Evolutionary conservation across 202 grass and related monocot species (phyloP), one percentile per base, ranked within the genome.

Genomic region (Tripidium arundinaceum): DNA sequence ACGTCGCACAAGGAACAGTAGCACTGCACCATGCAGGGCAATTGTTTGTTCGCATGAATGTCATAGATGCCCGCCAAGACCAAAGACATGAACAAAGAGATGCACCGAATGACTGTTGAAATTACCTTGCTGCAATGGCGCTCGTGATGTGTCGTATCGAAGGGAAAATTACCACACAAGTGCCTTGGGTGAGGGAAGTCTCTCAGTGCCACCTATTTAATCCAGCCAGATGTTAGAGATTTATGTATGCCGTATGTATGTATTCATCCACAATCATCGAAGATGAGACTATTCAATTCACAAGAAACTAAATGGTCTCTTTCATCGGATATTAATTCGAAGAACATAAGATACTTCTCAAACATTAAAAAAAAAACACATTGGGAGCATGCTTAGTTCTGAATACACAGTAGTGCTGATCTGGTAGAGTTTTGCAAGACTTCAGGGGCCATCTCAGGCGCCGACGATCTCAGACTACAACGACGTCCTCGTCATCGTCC

Each of bases 101-200:
- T 7, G 1, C 1, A 42, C 34, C 11, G 40, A 7, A 70, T 45
- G 34, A 24, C 12, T 83, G 39, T 19, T 79, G 11, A n/a, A 43
- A 27, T 45, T 65, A 91, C 86, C 84, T 97, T 81, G 33, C 34
- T 7, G 26, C 86, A 94, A 50, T 27, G 19, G 31, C n/a, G 83
- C 65, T 90, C 65, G 2, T 92, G 87, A 39, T 47, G 18, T 65
- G 81, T 72, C 9, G 24, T 83, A 27, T 83, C 61, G 50, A 94
- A 93, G 65, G 79, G 86, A 11, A 84, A 59, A 65, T 84, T 89
- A 43, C 6, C 94, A 84, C 86, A 97, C 5, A 91, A 42, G 42
- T 97, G 66, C 62, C 93, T 69, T 61, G 86, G 93, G 75, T 93
- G 90, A 2, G 90, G 75, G 10, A 74, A 91, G 6, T 89, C 88